Evolutionary conservation across 208 protist genomes (phyloP), one percentile per base, ranked within the genome.

Genomic region (Crithidia fasciculata): DNA sequence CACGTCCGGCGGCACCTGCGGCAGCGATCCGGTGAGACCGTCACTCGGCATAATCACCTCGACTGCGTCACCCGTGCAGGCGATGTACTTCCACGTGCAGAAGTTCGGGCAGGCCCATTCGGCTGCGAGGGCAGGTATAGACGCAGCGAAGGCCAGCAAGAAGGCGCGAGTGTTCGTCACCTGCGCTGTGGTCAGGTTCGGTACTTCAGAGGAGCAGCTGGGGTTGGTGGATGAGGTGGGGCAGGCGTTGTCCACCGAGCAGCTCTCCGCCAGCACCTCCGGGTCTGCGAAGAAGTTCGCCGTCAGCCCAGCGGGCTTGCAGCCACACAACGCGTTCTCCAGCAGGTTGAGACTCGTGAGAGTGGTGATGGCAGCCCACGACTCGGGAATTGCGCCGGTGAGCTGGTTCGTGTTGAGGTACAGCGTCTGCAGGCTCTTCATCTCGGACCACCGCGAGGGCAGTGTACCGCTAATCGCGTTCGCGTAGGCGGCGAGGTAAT

Each of bases 21-120:
- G 55, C 55, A 59, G 55, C 28, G 55, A 41, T 16, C 55, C 55
- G 0, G 40, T 16, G 55, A 59, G 55, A 8, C 55, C 28, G 55
- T 59, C 55, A 16, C 55, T 59, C 55, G 55, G 55, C 55, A 59
- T 59, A 15, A 59, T 59, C 28, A 59, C 55, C 55, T 59, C 55
- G 28, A 59, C 55, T 5, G 55, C 16, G 10, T 40, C 16, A 7
- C 40, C 16, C 19, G 55, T 59, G 55, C 55, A 59, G 19, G 55
- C 28, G 15, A 59, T 59, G 55, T 59, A 59, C 6, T 59, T 59
- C 55, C 55, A 59, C 55, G 55, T 13, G 55, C 55, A 59, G 28
- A 59, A 59, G 55, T 59, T 59, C 2, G 55, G 55, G 55, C 55
- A 59, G 10, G 55, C 13, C 55, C 55, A 59, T 8, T 40, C 8